A percentile compares a stretch with the other conserved stretches of the same genome.
Conservation (phyloP, 2,329 filamentous ascomycete genomes). For the Plenodomus lindquistii region DNA sequence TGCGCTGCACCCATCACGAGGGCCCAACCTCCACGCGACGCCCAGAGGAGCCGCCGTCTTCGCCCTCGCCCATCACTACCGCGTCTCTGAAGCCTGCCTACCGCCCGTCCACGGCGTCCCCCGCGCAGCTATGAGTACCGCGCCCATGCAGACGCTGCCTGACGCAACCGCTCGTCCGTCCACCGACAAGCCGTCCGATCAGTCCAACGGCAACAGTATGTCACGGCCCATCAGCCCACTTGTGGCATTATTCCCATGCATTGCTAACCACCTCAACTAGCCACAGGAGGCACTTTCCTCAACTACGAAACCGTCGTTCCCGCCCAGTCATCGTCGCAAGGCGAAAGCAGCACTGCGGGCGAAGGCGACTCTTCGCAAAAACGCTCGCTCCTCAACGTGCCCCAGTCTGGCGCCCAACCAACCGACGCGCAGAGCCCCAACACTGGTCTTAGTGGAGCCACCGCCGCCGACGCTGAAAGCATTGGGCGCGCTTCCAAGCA, state of each 20-base stretch:
- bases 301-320: constrained; percentile 22
- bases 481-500: constrained; percentile 50
- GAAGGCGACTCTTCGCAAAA: constrained; percentile 41
- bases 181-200: constrained; percentile 36
- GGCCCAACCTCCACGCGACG: constrained; percentile 12
- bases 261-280: constrained; percentile 20
- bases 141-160: constrained; percentile 30
- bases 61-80: constrained; percentile 18
- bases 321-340: constrained; percentile 30
- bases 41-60: constrained; percentile 5
- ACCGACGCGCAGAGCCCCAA: constrained; percentile 40
- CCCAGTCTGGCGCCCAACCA: constrained; percentile 35
- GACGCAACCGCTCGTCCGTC: constrained; percentile 31
- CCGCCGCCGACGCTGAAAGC: constrained; percentile 52
- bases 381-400: constrained; percentile 43
- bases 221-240: constrained; percentile 6
- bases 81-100: constrained; percentile 8
- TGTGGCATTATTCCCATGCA: too few species aligned
- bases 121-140: constrained; percentile 44
- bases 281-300: constrained; percentile 8
- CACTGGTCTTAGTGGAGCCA: constrained; percentile 49
- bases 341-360: constrained; percentile 8
- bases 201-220: constrained; percentile 42
- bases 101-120: constrained; percentile 17
- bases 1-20: constrained; percentile 15